These are phyloP conservation scores for Vigna nakashimae DNA, from an alignment of 306 rosid species.

Conservation along the genomic window DNA sequence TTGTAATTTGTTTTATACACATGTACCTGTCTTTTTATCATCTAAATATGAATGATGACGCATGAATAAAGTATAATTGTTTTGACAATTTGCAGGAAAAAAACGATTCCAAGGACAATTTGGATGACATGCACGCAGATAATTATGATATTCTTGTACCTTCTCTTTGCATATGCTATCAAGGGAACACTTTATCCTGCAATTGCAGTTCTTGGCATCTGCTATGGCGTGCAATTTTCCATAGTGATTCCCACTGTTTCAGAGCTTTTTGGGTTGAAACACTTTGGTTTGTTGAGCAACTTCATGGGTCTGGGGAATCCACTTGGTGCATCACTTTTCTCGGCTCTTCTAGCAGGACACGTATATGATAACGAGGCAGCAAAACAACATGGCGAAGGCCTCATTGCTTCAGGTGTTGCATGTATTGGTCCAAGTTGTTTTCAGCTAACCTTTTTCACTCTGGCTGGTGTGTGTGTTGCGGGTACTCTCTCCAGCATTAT, in stretches of 20 bases:
- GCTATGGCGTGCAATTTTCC: slow-evolving; percentile 82
- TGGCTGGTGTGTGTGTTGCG: slow-evolving; percentile 63
- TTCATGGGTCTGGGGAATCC: slow-evolving; percentile 77
- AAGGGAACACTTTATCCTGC: slow-evolving; percentile 69
- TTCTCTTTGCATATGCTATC: slow-evolving; percentile 67
- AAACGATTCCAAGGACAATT: slow-evolving; percentile 68
- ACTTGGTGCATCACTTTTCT: slow-evolving; percentile 81
- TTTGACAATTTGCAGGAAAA: slow-evolving; percentile 57
- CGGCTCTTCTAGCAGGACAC: slow-evolving; percentile 76
- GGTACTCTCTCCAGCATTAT: slow-evolving; percentile 65
- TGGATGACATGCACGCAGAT: slow-evolving; percentile 85
- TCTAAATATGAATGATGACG: neutral
- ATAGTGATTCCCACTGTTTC: slow-evolving; percentile 86
- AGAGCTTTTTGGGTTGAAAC: slow-evolving; percentile 77
- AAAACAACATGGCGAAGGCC: slow-evolving; percentile 59
- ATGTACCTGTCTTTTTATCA: neutral
- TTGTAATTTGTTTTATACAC: neutral
- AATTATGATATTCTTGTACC: slow-evolving; percentile 64
- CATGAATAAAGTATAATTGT: neutral
- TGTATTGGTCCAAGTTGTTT: slow-evolving; percentile 81
- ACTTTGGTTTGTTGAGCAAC: slow-evolving; percentile 73
- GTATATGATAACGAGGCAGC: slow-evolving; percentile 75
- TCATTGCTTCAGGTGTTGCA: slow-evolving; percentile 43
- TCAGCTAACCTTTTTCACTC: slow-evolving; percentile 66
- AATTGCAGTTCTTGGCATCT: slow-evolving; percentile 70